These are phyloP conservation scores for Rugonectria rugulosa DNA, from an alignment of 2,329 filamentous ascomycete species.

Conservation along the genomic window DNA sequence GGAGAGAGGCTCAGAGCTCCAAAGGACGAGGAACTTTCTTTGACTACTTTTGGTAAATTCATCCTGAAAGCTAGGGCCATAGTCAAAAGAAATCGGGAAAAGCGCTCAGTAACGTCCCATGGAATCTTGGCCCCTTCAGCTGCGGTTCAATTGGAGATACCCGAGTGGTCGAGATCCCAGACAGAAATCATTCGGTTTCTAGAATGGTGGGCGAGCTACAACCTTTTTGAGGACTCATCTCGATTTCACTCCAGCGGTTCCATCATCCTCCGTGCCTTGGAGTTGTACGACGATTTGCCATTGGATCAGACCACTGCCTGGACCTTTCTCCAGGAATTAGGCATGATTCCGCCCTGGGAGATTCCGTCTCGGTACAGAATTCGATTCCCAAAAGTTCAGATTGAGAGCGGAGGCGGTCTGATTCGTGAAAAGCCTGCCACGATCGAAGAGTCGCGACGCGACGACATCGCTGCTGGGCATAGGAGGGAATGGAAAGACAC, in stretches of 20 bases:
- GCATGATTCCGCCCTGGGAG: conserved; percentile 75
- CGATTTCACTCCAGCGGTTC: conserved; percentile 69
- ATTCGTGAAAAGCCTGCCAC: conserved; percentile 43
- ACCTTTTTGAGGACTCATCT: conserved; percentile 60
- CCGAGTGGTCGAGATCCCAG: conserved; percentile 41
- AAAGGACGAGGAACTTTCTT: conserved; percentile 25
- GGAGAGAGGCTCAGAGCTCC: conserved; percentile 25
- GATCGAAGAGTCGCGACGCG: conserved; percentile 45
- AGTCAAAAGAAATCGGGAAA: conserved; percentile 60
- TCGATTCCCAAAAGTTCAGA: conserved; percentile 58
- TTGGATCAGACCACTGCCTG: conserved; percentile 57
- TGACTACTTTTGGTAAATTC: conserved; percentile 52
- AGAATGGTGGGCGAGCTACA: conserved; percentile 70
- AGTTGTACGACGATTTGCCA: conserved; percentile 61
- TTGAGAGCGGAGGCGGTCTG: conserved; percentile 54
- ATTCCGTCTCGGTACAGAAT: conserved; percentile 69
- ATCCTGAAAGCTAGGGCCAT: conserved; percentile 55
- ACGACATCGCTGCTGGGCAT: conserved; percentile 55
- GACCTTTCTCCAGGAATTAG: conserved; percentile 79
- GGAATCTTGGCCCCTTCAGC: conserved; percentile 51
- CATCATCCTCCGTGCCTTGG: conserved; percentile 67
- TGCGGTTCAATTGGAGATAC: conserved; percentile 27
- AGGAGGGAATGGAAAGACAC: conserved; percentile 67
- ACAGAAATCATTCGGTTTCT: conserved; percentile 71
- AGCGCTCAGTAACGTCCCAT: conserved; percentile 57